Evolutionary conservation across 1,284 basidiomycete genomes (phyloP).

Genomic region (Chalciporus piperatoides): DNA sequence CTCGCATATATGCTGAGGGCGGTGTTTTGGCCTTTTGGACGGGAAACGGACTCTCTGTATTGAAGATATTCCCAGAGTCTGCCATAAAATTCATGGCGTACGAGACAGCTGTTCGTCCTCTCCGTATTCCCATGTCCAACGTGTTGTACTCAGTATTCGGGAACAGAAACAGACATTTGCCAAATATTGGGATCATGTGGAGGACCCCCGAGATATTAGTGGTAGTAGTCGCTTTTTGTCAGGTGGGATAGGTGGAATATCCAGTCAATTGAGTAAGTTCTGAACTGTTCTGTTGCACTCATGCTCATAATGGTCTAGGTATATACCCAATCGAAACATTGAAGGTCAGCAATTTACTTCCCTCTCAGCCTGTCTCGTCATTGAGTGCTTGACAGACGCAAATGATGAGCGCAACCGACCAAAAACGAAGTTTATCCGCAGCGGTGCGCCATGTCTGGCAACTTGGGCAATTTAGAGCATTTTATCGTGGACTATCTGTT

Average conservation of each 20-base stretch:
- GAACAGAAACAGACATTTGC: conserved; percentile 90
- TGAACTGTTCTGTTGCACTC: background rate
- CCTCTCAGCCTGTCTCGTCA: background rate
- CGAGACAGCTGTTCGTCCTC: conserved; percentile 76
- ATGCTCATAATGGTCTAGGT: conserved; percentile 43
- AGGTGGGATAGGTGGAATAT: conserved; percentile 93
- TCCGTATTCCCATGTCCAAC: conserved; percentile 13
- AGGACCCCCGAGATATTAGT: conserved; percentile 87
- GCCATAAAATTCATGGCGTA: conserved; percentile 99
- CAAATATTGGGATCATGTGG: conserved; percentile 86
- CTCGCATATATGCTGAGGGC: conserved; percentile 81
- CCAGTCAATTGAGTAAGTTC: conserved; percentile 81
- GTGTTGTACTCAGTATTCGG: conserved; percentile 18
- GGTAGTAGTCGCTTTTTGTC: conserved; percentile 91
- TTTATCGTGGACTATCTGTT: conserved; percentile 89
- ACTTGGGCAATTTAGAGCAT: conserved; percentile 79
- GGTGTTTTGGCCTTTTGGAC: conserved; percentile 94
- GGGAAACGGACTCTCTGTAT: conserved; percentile 76
- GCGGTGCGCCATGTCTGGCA: conserved; percentile 71
- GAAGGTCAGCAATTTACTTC: conserved; percentile 48
- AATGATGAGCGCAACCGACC: conserved; percentile 84
- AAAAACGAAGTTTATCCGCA: conserved; percentile 56
- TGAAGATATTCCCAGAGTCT: conserved; percentile 95
- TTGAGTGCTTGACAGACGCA: conserved; percentile 58
- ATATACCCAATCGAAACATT: conserved; percentile 89